A percentile compares a stretch with the other conserved stretches of the same genome.
phyloP scores from a whole-genome alignment of 2,329 filamentous ascomycete species.

The Domatiomyces catenatus region DNA sequence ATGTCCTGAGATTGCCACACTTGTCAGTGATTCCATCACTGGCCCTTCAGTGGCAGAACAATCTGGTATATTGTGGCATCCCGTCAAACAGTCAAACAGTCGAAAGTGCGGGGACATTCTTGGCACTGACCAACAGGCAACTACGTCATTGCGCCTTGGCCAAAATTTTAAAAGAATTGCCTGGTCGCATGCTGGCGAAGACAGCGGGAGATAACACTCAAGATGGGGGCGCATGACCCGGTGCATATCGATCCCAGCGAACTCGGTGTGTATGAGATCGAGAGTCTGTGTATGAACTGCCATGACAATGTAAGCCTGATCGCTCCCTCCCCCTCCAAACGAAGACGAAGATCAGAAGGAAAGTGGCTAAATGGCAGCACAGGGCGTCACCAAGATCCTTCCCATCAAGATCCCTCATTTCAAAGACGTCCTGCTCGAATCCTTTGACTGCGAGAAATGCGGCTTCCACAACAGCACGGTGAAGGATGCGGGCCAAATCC shows the following conservation, averaged over 20 bases:
- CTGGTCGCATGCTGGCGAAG: not conserved
- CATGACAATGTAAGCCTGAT: constrained; percentile 47
- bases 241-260: constrained; percentile 14
- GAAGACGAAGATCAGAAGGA: not conserved
- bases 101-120: no score
- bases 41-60: no score
- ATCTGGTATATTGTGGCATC: no score
- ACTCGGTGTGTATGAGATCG: constrained; percentile 32
- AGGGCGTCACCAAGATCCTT: constrained; percentile 75
- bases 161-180: not conserved
- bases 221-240: constrained; percentile 3
- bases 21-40: no score
- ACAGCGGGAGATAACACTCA: not conserved
- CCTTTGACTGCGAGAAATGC: constrained; percentile 84
- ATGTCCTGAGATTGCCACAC: no score
- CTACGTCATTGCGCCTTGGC: not conserved
- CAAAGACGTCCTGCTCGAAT: constrained; percentile 94
- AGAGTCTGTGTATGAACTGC: constrained; percentile 79
- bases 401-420: constrained; percentile 93
- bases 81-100: no score
- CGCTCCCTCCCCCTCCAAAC: not conserved
- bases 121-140: no score
- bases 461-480: constrained; percentile 83
- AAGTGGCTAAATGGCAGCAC: constrained; percentile 9
- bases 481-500: constrained; percentile 80